Base-by-base conservation (phyloP, 139 green algal genomes). In the Chlorella sp. region DNA sequence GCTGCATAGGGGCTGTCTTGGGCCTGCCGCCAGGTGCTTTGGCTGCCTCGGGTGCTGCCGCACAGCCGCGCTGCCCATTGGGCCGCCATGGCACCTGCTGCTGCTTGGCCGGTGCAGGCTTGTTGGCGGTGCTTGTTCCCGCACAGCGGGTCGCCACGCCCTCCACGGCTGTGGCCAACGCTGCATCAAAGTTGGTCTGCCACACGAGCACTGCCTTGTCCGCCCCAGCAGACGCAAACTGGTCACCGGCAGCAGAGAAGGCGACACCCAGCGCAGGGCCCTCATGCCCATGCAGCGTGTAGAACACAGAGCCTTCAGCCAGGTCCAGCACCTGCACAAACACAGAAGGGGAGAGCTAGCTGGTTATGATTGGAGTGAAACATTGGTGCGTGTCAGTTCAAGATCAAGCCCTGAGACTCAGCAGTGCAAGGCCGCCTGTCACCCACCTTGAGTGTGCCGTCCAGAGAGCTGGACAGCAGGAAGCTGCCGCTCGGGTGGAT, bases 201-300 rank as follows among this genome's bases (percentile, higher is more conserved):
- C 95, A 98, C 32, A 98, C 91, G 90, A 98, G 95, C 39, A 94
- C 92, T 90, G 96, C 91, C 87, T 97, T 93, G 81, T 98, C 95
- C 15, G 90, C 93, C 3, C 95, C 95, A 34, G 87, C 92, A 12
- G 88, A 95, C 17, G 94, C 94, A 88, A 98, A 98, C 87, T 94
- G 95, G 85, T 96, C 93, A 0, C 95, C 95, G 1, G 88, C 91
- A 6, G 95, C 93, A 38, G 89, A 94, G 88, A 98, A 98, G 60
- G 81, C 80, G 3, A 91, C 92, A 20, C 85, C 92, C 26, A 91
- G 87, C 4, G 91, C 93, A 13, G 95, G 91, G 15, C 95, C 95
- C 76, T 98, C 94, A 86, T 98, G 95, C 73, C 94, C 95, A 84
- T 97, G 93, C 84, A 98, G 91, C 21, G 95, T 98, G 90, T 98